phyloP scores from a whole-genome alignment of 441 rosid genomes.

The Adansonia gregorii region DNA sequence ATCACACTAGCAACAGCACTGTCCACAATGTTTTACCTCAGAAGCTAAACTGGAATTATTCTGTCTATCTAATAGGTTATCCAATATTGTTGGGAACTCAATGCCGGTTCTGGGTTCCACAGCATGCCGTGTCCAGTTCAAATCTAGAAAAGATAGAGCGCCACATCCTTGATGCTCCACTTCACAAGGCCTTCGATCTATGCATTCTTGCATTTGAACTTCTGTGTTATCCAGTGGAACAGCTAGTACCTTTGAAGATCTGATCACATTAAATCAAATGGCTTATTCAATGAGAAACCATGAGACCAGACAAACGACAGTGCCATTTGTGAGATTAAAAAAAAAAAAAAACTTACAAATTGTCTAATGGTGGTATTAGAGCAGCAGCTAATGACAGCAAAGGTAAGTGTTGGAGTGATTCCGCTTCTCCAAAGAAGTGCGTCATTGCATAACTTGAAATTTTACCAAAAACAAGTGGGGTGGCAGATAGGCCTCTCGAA shows the following conservation, averaged over 20 bases:
- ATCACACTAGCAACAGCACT: neutral
- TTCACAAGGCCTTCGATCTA: constrained; percentile 61
- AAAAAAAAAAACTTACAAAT: constrained; percentile 52
- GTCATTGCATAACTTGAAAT: constrained; percentile 53
- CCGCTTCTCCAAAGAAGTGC: constrained; percentile 59
- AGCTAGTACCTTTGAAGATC: constrained; percentile 54
- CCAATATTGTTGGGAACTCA: constrained; percentile 71
- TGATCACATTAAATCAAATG: constrained; percentile 38
- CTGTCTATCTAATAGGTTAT: constrained; percentile 41
- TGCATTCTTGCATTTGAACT: constrained; percentile 38
- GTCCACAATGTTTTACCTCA: constrained; percentile 54
- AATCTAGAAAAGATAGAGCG: constrained; percentile 54
- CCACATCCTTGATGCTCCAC: constrained; percentile 46
- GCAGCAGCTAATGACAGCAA: constrained; percentile 70
- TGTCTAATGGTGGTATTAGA: constrained; percentile 59
- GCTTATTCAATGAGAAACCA: neutral
- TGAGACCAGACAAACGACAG: neutral
- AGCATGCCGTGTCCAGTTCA: constrained; percentile 54
- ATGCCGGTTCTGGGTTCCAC: constrained; percentile 86
- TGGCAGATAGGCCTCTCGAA: constrained; percentile 36
- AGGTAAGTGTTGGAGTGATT: constrained; percentile 57
- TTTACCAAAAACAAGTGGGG: constrained; percentile 46
- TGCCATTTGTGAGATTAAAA: neutral
- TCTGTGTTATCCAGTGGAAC: constrained; percentile 46
- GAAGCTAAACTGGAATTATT: constrained; percentile 48